These are phyloP conservation scores for Huntiella savannae DNA, from an alignment of 2,329 filamentous ascomycete genomes.

Conservation along the genomic window DNA sequence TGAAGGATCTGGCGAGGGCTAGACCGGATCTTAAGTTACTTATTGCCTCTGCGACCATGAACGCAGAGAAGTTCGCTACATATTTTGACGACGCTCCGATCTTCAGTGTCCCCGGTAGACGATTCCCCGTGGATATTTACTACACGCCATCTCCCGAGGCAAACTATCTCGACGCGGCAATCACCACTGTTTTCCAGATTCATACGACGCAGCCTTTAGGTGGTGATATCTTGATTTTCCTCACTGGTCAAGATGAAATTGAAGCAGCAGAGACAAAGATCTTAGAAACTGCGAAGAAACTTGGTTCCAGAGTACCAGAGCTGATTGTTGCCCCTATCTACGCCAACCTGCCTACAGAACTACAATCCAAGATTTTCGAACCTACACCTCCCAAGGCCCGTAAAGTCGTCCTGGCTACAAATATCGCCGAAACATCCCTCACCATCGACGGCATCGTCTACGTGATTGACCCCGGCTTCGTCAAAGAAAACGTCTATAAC, in stretches of 20 bases:
- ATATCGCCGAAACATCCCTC: conserved; percentile 89
- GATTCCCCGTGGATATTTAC: conserved; percentile 79
- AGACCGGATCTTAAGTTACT: conserved; percentile 74
- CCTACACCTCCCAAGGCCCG: conserved; percentile 68
- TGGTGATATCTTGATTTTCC: conserved; percentile 84
- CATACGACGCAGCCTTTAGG: conserved; percentile 59
- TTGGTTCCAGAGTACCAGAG: conserved; percentile 69
- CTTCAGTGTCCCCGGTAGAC: conserved; percentile 80
- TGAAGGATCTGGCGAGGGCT: conserved; percentile 73
- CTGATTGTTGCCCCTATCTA: conserved; percentile 88
- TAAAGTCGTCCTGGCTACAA: conserved; percentile 87
- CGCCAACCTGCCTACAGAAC: conserved; percentile 73
- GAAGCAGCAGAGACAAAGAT: conserved; percentile 71
- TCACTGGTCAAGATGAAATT: conserved; percentile 94
- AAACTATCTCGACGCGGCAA: conserved; percentile 78
- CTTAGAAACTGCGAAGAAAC: conserved; percentile 66
- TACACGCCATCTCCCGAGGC: conserved; percentile 82
- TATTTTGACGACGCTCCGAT: conserved; percentile 90
- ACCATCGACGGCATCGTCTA: conserved; percentile 94
- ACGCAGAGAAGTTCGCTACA: conserved; percentile 74
- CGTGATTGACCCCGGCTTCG: conserved; percentile 87
- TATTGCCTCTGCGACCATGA: conserved; percentile 87
- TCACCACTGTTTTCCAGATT: conserved; percentile 89
- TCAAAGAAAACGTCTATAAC: conserved; percentile 91
- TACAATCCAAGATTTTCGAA: conserved; percentile 88